phyloP scores from a whole-genome alignment of 257 asterid genomes.

The Nicotiana obtusifolia region DNA sequence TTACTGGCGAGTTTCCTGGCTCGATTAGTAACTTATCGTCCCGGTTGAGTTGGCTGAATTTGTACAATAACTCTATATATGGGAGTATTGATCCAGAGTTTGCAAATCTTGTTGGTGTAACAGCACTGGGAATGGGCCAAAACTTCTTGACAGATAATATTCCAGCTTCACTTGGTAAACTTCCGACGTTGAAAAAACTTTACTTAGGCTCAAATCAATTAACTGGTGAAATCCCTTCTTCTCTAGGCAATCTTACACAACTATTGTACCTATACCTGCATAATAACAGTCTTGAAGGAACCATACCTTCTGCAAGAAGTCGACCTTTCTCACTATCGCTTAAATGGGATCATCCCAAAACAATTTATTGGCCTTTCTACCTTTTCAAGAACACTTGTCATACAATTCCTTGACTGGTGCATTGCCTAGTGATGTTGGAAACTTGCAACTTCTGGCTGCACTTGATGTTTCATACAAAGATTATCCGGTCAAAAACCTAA shows the following conservation, averaged over 20 bases:
- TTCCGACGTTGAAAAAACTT: slow-evolving; percentile 25
- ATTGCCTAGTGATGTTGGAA: slow-evolving; percentile 30
- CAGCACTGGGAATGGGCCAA: slow-evolving; percentile 16
- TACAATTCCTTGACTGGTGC: slow-evolving; percentile 33
- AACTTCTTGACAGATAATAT: slow-evolving; percentile 27
- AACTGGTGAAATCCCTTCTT: slow-evolving; percentile 29
- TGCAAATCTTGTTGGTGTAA: slow-evolving; percentile 25
- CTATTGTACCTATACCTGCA: slow-evolving; percentile 18
- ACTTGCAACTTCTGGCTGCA: slow-evolving; percentile 29
- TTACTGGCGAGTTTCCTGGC: slow-evolving; percentile 30
- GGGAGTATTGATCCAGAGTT: slow-evolving; percentile 37
- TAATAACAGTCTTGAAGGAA: slow-evolving; percentile 36
- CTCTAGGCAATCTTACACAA: slow-evolving; percentile 29
- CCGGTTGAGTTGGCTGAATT: slow-evolving; percentile 19
- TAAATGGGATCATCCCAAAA: slow-evolving; percentile 34
- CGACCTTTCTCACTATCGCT: slow-evolving; percentile 26
- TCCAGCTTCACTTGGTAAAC: slow-evolving; percentile 36
- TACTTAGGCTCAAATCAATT: slow-evolving; percentile 28
- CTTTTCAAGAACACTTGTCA: slow-evolving; percentile 22
- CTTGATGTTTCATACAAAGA: slow-evolving; percentile 33
- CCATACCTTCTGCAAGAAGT: slow-evolving; percentile 35
- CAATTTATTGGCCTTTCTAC: slow-evolving; percentile 27
- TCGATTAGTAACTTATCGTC: slow-evolving; percentile 33
- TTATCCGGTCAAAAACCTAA: slow-evolving; percentile 34
- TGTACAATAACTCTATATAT: slow-evolving; percentile 21